These are phyloP conservation scores for Vicia faba DNA, from an alignment of 306 rosid genomes.

Conservation along the genomic window DNA sequence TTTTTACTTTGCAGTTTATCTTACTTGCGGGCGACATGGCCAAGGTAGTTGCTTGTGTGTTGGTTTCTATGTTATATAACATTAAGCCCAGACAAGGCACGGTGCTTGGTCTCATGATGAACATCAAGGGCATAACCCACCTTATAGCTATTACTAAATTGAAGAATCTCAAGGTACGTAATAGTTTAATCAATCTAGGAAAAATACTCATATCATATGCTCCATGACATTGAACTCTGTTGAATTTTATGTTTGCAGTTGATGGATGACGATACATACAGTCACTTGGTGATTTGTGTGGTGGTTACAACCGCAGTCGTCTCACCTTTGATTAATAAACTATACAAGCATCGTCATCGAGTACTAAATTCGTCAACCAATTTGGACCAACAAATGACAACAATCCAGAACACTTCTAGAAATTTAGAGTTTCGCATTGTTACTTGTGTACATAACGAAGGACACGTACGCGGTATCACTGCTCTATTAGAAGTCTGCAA, in stretches of 20 bases:
- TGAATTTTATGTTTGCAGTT: slow-evolving; percentile 35
- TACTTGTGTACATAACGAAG: slow-evolving; percentile 53
- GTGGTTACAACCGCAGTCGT: slow-evolving; percentile 24
- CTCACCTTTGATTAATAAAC: slow-evolving; percentile 30
- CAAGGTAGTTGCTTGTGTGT: slow-evolving; percentile 34
- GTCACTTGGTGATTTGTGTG: slow-evolving; percentile 34
- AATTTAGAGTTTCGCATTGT: slow-evolving; percentile 41
- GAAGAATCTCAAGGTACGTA: slow-evolving; percentile 26
- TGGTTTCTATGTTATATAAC: slow-evolving; percentile 38
- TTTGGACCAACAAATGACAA: background rate
- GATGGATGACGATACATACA: slow-evolving; percentile 30
- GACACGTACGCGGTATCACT: slow-evolving; percentile 45
- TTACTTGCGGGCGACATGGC: background rate
- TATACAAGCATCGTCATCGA: slow-evolving; percentile 25
- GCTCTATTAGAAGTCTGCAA: slow-evolving; percentile 51
- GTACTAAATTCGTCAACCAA: background rate
- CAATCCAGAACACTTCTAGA: slow-evolving; percentile 37
- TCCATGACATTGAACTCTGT: too few relatives aligned
- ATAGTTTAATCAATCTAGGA: background rate
- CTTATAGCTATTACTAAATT: slow-evolving; percentile 16
- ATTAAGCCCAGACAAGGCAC: slow-evolving; percentile 39
- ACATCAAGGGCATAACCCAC: slow-evolving; percentile 52
- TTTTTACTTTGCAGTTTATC: slow-evolving; percentile 15
- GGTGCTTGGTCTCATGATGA: slow-evolving; percentile 48
- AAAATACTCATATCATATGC: too few relatives aligned